phyloP scores from a whole-genome alignment of 768 basidiomycete species.

The Trametes elegans region DNA sequence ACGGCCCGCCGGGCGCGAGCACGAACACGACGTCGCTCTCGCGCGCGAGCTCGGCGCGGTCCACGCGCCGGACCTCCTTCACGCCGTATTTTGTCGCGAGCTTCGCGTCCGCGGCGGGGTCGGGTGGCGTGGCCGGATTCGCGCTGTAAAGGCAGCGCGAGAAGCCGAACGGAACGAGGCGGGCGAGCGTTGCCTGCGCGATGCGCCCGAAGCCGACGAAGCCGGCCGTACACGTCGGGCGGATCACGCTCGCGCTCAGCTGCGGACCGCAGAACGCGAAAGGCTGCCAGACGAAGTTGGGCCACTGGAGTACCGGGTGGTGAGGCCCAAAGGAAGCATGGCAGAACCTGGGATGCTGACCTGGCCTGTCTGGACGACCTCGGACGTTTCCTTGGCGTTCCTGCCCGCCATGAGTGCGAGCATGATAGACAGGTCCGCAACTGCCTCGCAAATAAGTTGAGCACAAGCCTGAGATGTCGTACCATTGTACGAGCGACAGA shows the following conservation, averaged over 20 bases:
- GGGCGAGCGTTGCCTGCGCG: slow-evolving; percentile 75
- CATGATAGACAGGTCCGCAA: slow-evolving; percentile 90
- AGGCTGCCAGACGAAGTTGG: slow-evolving; percentile 72
- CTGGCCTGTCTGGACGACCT: slow-evolving; percentile 65
- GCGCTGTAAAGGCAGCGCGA: slow-evolving; percentile 68
- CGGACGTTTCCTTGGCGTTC: slow-evolving; percentile 63
- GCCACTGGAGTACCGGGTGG: slow-evolving; percentile 58
- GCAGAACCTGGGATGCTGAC: slow-evolving; percentile 38
- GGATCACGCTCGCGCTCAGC: slow-evolving; percentile 50
- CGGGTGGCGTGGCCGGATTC: slow-evolving; percentile 50
- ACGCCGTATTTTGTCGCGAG: slow-evolving; percentile 32
- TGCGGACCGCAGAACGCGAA: slow-evolving; percentile 86
- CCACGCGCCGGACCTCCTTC: slow-evolving; percentile 50
- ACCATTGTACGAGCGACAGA: slow-evolving; percentile 24
- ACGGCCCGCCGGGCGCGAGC: slow-evolving; percentile 70
- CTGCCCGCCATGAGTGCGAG: slow-evolving; percentile 91
- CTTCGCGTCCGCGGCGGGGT: slow-evolving; percentile 37
- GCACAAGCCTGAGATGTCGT: not conserved
- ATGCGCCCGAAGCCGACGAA: slow-evolving; percentile 97
- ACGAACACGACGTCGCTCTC: slow-evolving; percentile 86
- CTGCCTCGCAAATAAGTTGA: slow-evolving; percentile 38
- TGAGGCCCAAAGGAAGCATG: not conserved
- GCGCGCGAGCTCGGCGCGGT: slow-evolving; percentile 63
- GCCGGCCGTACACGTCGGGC: slow-evolving; percentile 67
- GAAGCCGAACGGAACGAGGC: slow-evolving; percentile 82